These are phyloP conservation scores for Pythium myriotylum DNA, from an alignment of 352 stramenopile genomes.

Conservation along the genomic window DNA sequence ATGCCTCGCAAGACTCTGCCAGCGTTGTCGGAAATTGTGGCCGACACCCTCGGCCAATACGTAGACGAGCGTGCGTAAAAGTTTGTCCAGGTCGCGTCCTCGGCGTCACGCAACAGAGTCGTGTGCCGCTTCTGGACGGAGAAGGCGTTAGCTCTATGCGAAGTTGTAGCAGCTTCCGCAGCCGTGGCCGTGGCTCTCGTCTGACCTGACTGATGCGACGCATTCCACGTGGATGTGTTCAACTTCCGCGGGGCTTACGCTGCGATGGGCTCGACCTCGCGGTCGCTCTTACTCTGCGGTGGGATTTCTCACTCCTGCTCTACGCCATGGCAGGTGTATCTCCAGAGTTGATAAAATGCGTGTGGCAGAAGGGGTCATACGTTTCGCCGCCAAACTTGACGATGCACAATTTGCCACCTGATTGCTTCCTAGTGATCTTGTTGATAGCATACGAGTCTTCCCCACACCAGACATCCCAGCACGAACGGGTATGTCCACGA, in stretches of 20 bases:
- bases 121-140: slow-evolving; percentile 66
- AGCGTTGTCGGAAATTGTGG: slow-evolving; percentile 21
- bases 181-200: slow-evolving; percentile 68
- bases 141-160: slow-evolving; percentile 62
- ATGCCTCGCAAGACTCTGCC: slow-evolving; percentile 22
- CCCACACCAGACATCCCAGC: too few species aligned
- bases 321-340: slow-evolving; percentile 49
- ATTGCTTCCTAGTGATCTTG: too few species aligned
- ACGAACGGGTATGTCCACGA: too few species aligned
- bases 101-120: slow-evolving; percentile 2
- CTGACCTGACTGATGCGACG: slow-evolving; percentile 54
- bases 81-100: slow-evolving; percentile 41
- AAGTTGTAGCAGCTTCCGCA: slow-evolving; percentile 81
- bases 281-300: slow-evolving; percentile 62
- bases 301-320: slow-evolving; percentile 60
- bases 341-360: too few species aligned
- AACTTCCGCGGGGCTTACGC: slow-evolving; percentile 52
- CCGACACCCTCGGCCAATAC: slow-evolving; percentile 26
- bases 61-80: slow-evolving; percentile 62
- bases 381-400: too few species aligned
- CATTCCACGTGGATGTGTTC: slow-evolving; percentile 53
- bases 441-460: too few species aligned
- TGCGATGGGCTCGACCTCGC: slow-evolving; percentile 60
- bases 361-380: too few species aligned
- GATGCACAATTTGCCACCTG: too few species aligned